phyloP scores from a whole-genome alignment of 768 basidiomycete species.

The Mycena latifolia region DNA sequence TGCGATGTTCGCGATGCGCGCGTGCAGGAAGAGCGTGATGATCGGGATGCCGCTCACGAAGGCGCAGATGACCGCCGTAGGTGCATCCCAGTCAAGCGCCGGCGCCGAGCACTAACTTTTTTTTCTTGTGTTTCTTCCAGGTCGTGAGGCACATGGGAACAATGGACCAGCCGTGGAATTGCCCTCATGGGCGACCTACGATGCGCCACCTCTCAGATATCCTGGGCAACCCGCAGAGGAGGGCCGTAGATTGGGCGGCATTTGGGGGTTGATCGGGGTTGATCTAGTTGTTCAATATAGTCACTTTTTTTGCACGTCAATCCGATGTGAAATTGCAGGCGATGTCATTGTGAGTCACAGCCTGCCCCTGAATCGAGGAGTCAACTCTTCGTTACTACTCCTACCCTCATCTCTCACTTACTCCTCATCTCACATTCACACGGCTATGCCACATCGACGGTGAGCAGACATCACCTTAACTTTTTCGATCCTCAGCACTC shows the following conservation, averaged over 20 bases:
- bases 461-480: too few species aligned
- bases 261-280: constrained; percentile 10
- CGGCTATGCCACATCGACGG: too few species aligned
- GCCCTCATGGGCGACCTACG: constrained; percentile 89
- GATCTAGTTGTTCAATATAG: too few species aligned
- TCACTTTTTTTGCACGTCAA: too few species aligned
- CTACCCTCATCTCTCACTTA: too few species aligned
- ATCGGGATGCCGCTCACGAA: constrained; percentile 86
- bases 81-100: constrained; percentile 37
- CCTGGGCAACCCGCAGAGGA: constrained; percentile 29
- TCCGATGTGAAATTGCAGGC: too few species aligned
- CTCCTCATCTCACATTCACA: too few species aligned
- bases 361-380: too few species aligned
- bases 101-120: background rate
- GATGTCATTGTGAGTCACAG: too few species aligned
- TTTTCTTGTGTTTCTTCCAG: constrained; percentile 48
- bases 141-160: constrained; percentile 86
- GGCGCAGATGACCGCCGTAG: constrained; percentile 82
- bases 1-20: constrained; percentile 96
- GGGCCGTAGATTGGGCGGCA: constrained; percentile 16
- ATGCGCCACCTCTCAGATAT: constrained; percentile 83
- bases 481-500: too few species aligned
- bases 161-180: constrained; percentile 90
- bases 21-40: constrained; percentile 98
- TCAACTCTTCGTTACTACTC: too few species aligned